phyloP scores from a whole-genome alignment of 2,329 filamentous ascomycete genomes.

The Colletotrichum theobromicola region DNA sequence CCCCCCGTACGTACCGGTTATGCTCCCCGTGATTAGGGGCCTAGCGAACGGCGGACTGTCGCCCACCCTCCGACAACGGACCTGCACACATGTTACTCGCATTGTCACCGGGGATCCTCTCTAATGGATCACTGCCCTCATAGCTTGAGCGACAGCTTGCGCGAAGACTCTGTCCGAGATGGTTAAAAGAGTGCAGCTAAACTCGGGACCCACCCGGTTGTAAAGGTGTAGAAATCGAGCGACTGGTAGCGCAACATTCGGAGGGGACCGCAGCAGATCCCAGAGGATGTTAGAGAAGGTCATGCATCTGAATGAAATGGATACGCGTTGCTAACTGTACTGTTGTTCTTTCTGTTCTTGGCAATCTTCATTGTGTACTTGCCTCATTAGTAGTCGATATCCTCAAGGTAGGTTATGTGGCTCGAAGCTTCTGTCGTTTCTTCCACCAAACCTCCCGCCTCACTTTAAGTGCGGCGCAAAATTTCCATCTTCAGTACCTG shows the following conservation, averaged over 20 bases:
- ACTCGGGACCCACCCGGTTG: fast-evolving
- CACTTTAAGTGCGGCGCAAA: not conserved
- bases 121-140: not conserved
- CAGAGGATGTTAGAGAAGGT: not conserved
- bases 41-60: not conserved
- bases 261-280: too few relatives aligned
- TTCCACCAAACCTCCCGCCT: not conserved
- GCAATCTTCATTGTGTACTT: not conserved
- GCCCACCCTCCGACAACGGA: not conserved
- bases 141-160: fast-evolving
- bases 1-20: too few relatives aligned
- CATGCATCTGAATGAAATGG: not conserved
- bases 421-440: not conserved
- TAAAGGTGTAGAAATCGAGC: fast-evolving
- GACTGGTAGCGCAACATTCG: too few relatives aligned
- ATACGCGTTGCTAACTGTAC: not conserved
- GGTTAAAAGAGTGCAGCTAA: not conserved
- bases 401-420: not conserved
- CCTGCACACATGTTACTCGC: not conserved
- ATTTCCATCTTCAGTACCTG: not conserved
- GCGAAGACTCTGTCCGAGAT: not conserved
- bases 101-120: not conserved
- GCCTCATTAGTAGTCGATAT: not conserved
- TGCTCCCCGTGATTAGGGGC: not conserved
- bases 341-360: too few relatives aligned